Conservation (phyloP, 306 rosid genomes). For the Carpinus viminea region DNA sequence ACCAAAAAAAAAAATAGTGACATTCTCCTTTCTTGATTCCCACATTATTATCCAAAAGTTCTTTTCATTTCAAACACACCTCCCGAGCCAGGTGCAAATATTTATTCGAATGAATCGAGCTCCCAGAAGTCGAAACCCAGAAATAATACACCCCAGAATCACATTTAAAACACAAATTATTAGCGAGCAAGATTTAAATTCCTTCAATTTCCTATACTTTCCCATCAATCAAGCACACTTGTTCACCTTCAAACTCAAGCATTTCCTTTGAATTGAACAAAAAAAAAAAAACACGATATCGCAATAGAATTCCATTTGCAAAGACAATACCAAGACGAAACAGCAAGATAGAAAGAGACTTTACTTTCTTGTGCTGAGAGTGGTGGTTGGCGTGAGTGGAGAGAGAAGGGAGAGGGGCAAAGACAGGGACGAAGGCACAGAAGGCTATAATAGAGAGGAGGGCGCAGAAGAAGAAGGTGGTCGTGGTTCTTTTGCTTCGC, state of each 20-base stretch:
- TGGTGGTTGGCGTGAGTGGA: background rate
- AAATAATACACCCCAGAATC: background rate
- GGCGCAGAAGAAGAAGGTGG: background rate
- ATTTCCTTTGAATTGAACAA: background rate
- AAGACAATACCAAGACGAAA: background rate
- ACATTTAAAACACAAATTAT: background rate
- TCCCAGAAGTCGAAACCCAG: background rate
- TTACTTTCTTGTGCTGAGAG: slow-evolving; percentile 8
- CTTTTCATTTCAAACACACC: background rate
- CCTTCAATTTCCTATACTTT: background rate
- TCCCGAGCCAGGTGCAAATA: background rate
- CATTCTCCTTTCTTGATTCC: background rate
- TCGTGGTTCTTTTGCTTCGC: slow-evolving; percentile 3
- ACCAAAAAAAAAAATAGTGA: background rate
- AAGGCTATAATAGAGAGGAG: background rate
- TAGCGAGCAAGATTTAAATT: background rate
- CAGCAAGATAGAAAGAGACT: background rate
- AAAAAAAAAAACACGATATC: background rate
- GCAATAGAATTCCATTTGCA: background rate
- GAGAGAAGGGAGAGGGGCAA: slow-evolving; percentile 12
- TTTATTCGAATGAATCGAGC: background rate
- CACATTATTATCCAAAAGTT: background rate
- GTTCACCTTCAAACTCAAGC: background rate
- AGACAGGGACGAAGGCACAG: slow-evolving; percentile 10
- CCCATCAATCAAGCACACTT: background rate